Evolutionary conservation across 345 rosid genomes (phyloP), one percentile per base, ranked within the genome.

Genomic region (Rubroshorea leprosula): DNA sequence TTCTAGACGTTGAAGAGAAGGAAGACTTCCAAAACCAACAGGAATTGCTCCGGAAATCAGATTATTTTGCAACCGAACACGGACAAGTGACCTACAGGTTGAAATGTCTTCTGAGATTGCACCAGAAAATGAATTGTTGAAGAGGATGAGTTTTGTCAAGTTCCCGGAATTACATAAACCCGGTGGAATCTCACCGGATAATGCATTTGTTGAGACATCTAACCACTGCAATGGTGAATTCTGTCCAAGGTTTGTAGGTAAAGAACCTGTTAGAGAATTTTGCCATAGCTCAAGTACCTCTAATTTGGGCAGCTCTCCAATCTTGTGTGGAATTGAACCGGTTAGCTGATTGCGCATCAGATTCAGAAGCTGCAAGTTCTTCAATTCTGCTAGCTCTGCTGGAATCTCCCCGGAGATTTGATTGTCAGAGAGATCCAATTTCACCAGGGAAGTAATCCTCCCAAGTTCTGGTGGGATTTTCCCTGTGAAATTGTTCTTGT

Each of bases 121-220:
- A 46, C 89, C 91, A 7, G 83, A 75, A 63, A 87, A 78, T 26
- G 83, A 72, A 68, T 87, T 87, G 72, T 84, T 78, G 85, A 87
- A 87, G 70, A 87, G 87, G 49, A 87, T 84, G 66, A 84, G 91
- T 60, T 87, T 87, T 46, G 83, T 87, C 63, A 87, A 91, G 66
- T 87, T 87, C 23, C 82, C 80, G 26, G 55, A 72, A 64, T 67
- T 67, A 69, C 95, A 84, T 74, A 87, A 55, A 51, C 81, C 74
- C 3, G 76, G 60, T 6, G 91, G 91, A 56, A 87, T 82, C 51
- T 72, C 79, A 39, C 91, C 91, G 4, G 91, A 73, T 51, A 84
- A 72, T 46, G 70, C 68, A 67, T 87, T 87, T 16, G 91, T 78
- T 3, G 96, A 87, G 54, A 84, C 84, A 57, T 87, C 91, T 57